Base-by-base conservation (phyloP, 1,139 yeast species). In the Candida sanyaensis region DNA sequence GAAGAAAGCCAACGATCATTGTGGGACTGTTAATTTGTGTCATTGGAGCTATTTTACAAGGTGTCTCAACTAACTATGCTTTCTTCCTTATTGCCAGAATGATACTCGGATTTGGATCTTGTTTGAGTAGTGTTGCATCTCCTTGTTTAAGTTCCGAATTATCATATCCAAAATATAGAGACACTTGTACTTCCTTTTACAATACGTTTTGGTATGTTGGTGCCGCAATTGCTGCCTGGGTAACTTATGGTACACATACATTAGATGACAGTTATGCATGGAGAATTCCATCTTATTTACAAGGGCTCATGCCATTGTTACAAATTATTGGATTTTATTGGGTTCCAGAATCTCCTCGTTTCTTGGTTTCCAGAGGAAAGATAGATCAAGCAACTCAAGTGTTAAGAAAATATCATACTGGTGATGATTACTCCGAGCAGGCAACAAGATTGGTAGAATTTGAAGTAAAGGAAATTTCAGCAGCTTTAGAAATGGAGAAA, bases 211-310 rank as follows among this genome's bases (percentile, higher is more conserved):
- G 80, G 77, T 70, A 62, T 73, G 55, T 79, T 42, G 86, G 86
- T 37, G 78, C 84, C 9, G 61, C 78, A 33, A 55, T 81, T 43
- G 84, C 85, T 7, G 79, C 86, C 2, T 73, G 82, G 78, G 69
- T 76, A 33, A 71, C 81, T 4, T 77, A 69, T 51, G 83, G 83
- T 44, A 71, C 81, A 12, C 65, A 71, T 50, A 57, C 59, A n/a
- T 53, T 72, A 10, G 44, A 53, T 31, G 42, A 46, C 28, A 62
- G 68, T 52, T 57, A 57, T 48, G 60, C 73, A 11, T 77, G 81
- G 81, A 67, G 71, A 55, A 66, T 77, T 46, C 80, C 81, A 6
- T 74, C 80, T 7, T 69, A 69, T 52, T 59, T 77, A 51, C 83
- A 79, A 59, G 74, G 71, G 43, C 62, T 58, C 37, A 61, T 62